Conservation (phyloP, 2,329 filamentous ascomycete species). For the Beauveria asiatica region DNA sequence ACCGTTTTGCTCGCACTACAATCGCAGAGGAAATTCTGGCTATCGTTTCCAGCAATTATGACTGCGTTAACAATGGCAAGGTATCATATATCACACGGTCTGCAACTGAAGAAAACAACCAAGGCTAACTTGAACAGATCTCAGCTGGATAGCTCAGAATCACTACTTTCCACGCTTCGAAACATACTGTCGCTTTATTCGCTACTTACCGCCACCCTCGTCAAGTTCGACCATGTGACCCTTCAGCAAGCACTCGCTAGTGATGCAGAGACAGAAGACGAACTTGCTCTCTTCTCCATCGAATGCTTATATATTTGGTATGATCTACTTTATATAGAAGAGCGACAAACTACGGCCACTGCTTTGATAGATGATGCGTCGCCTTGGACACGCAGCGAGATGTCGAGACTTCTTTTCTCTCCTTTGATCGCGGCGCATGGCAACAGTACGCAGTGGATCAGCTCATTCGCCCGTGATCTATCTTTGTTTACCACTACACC, state of each 20-base stretch:
- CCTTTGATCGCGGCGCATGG: background rate
- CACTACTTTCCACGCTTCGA: background rate
- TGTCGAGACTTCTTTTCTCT: background rate
- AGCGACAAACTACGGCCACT: background rate
- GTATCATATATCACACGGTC: background rate
- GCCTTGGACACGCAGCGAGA: background rate
- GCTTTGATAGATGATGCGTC: background rate
- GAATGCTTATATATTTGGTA: background rate
- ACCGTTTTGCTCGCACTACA: background rate
- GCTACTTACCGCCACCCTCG: background rate
- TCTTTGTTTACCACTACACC: background rate
- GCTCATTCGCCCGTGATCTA: background rate
- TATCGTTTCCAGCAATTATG: background rate
- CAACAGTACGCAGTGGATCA: constrained; percentile 1
- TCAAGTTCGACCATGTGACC: background rate
- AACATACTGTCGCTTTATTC: background rate
- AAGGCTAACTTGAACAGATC: background rate
- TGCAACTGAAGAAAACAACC: background rate
- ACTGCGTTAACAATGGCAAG: background rate
- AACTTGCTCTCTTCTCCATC: background rate
- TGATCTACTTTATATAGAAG: background rate
- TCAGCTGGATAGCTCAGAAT: background rate
- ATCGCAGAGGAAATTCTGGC: constrained; percentile 4
- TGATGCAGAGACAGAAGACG: background rate
- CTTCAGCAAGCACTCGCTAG: background rate